Evolutionary conservation across 2,329 filamentous ascomycete genomes (phyloP), one percentile per base, ranked within the genome.

Genomic region (Calonectria montana): DNA sequence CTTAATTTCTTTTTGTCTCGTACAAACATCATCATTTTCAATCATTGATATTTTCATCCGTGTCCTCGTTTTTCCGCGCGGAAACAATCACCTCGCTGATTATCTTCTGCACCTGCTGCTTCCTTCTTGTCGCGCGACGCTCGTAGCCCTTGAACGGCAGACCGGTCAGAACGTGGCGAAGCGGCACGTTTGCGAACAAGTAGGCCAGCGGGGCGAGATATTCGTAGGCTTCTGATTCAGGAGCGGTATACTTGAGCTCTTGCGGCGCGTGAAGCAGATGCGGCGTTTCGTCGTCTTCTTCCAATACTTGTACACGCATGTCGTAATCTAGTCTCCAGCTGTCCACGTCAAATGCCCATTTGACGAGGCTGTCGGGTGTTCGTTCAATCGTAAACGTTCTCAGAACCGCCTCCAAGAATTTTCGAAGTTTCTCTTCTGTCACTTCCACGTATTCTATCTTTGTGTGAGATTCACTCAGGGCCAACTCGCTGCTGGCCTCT

Each of bases 321-420:
- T 47, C 59, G 23, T 66, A 67, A 13, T 55, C 64, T n/a, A 67
- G 65, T 21, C 55, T 70, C 73, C 71, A 76, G 4, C n/a, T 41
- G 7, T 71, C 64, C 21, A 57, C 31, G 10, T 23, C 47, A 43
- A 72, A 74, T 9, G 16, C 21, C 69, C 73, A 74, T 16, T 67
- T 74, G 23, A 13, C 50, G 5, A 71, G 43, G 31, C 57, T 41
- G 3, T 68, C 67, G 2, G 47, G 69, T 4, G 69, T 68, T 47
- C 71, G 64, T 21, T 65, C 48, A 2, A 25, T n/a, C 5, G 65
- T 66, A 27, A 74, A 73, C 1, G 59, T 70, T 25, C 43, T 62
- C n/a, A 75, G 35, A 43, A 72, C 21, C 16, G 21, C 65, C 10
- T 75, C 41, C 7, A 75, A 63, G 13, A 73, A 68, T 47, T 67